A percentile compares a stretch with the other conserved stretches of the same genome.
Evolutionary conservation across 2,329 filamentous ascomycete genomes (phyloP).

Genomic region (Cladosporium oxysporum): DNA sequence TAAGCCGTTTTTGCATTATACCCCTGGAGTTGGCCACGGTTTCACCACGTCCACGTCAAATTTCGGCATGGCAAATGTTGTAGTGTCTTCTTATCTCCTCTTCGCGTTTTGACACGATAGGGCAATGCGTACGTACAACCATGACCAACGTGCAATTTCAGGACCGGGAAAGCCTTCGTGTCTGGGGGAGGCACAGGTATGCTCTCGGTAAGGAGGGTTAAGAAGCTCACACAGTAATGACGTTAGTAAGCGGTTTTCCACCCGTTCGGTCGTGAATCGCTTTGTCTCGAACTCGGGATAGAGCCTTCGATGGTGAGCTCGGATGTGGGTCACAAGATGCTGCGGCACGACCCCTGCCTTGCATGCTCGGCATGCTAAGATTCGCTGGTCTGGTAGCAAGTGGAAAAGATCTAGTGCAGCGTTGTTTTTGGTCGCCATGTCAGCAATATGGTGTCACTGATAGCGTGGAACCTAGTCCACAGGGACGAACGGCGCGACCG

Average conservation of each 20-base stretch:
- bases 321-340: background rate
- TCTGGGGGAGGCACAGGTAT: background rate
- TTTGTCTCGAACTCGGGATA: background rate
- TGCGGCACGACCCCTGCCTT: background rate
- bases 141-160: background rate
- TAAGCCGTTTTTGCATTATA: background rate
- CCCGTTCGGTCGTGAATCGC: background rate
- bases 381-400: background rate
- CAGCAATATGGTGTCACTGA: background rate
- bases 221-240: background rate
- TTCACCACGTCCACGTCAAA: background rate
- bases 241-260: background rate
- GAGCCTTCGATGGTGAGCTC: background rate
- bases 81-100: background rate
- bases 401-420: background rate
- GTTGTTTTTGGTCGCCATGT: background rate
- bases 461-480: background rate
- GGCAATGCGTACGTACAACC: conserved; percentile 1
- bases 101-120: conserved; percentile 1
- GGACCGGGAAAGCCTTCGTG: background rate
- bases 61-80: conserved; percentile 2
- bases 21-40: background rate
- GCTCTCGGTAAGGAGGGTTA: background rate
- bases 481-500: conserved; percentile 5
- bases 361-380: background rate